A percentile compares a stretch with the other conserved stretches of the same genome.
Evolutionary conservation across 805 yeast genomes (phyloP).

Genomic region (Tetrapisispora namnaoensis): DNA sequence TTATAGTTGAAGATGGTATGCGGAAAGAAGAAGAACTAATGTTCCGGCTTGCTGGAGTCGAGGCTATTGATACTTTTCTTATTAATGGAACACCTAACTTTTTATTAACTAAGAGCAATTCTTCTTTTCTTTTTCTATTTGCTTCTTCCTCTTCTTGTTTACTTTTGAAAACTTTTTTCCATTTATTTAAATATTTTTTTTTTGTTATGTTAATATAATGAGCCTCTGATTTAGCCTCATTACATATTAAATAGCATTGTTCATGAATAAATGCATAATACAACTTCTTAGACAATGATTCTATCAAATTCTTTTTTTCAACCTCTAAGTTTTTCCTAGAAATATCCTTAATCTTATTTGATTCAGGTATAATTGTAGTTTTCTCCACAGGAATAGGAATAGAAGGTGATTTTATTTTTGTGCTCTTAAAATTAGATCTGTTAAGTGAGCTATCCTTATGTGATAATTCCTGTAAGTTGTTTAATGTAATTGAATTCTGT

Average conservation of each 20-base stretch:
- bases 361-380: not conserved
- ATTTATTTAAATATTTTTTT: constrained; percentile 21
- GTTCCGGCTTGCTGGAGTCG: constrained; percentile 10
- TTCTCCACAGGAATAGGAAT: not conserved
- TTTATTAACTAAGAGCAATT: constrained; percentile 28
- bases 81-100: constrained; percentile 29
- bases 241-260: constrained; percentile 34
- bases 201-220: constrained; percentile 30
- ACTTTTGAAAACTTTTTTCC: constrained; percentile 26
- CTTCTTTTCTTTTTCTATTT: constrained; percentile 34
- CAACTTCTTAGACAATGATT: constrained; percentile 40
- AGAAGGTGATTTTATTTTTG: not conserved
- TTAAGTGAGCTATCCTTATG: not conserved
- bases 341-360: no score
- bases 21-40: constrained; percentile 11
- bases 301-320: constrained; percentile 19
- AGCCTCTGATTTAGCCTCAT: constrained; percentile 39
- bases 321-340: constrained; percentile 4
- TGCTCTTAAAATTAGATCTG: no score
- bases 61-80: constrained; percentile 17
- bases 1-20: constrained; percentile 16
- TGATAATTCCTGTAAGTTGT: not conserved
- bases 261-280: constrained; percentile 55
- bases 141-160: constrained; percentile 18
- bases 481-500: not conserved